These are phyloP conservation scores for Hippophae tibetana DNA, from an alignment of 306 rosid species.

Conservation along the genomic window DNA sequence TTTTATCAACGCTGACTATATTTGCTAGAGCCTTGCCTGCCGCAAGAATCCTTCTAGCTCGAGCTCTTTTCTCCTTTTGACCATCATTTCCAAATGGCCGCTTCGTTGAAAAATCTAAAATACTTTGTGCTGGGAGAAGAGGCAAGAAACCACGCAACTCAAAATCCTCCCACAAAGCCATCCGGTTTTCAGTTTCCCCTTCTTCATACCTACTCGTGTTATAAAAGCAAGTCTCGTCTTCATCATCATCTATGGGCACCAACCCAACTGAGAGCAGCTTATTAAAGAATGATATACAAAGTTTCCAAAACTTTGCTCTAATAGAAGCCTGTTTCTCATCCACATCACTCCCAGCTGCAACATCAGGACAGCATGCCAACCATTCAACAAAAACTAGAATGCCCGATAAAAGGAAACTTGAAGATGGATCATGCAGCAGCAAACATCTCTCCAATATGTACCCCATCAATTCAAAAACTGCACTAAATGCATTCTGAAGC, in stretches of 20 bases:
- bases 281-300: conserved; percentile 58
- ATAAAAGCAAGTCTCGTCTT: conserved; percentile 74
- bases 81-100: conserved; percentile 59
- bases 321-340: conserved; percentile 56
- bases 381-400: conserved; percentile 83
- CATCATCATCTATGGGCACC: conserved; percentile 37
- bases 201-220: conserved; percentile 82
- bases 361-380: conserved; percentile 80
- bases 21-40: conserved; percentile 80
- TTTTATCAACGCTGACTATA: conserved; percentile 56
- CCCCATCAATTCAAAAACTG: conserved; percentile 75
- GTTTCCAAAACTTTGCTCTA: conserved; percentile 80
- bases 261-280: conserved; percentile 51
- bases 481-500: conserved; percentile 77
- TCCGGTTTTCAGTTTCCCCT: conserved; percentile 78
- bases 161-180: conserved; percentile 92
- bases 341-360: conserved; percentile 52
- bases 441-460: conserved; percentile 61
- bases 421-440: conserved; percentile 58
- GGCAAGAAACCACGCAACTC: conserved; percentile 91
- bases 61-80: conserved; percentile 62
- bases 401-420: conserved; percentile 74
- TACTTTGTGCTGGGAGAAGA: conserved; percentile 80
- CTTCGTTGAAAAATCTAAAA: conserved; percentile 89
- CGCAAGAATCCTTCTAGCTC: conserved; percentile 66